phyloP scores from a whole-genome alignment of 306 rosid species.

The Cyamopsis tetragonoloba region DNA sequence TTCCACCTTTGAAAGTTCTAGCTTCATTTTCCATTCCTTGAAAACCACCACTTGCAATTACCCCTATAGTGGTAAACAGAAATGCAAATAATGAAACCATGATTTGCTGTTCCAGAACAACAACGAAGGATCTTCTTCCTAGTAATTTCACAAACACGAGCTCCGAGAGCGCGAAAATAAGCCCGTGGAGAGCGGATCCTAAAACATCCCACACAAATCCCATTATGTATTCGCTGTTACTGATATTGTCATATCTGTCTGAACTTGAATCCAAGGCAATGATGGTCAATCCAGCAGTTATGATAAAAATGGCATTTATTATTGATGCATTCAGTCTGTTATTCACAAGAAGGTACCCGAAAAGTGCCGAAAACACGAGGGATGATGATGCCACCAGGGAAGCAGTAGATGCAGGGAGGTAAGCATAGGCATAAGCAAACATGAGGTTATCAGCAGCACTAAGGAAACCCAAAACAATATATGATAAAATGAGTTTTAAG shows the following conservation, averaged over 20 bases:
- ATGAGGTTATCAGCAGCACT: slow-evolving; percentile 91
- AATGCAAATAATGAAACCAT: slow-evolving; percentile 78
- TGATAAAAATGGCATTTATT: slow-evolving; percentile 58
- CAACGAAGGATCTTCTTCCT: slow-evolving; percentile 71
- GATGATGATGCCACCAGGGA: slow-evolving; percentile 85
- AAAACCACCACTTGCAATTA: slow-evolving; percentile 51
- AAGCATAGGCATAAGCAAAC: slow-evolving; percentile 96
- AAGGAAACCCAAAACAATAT: slow-evolving; percentile 57
- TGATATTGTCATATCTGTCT: slow-evolving; percentile 56
- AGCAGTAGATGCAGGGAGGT: slow-evolving; percentile 93
- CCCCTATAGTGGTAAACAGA: slow-evolving; percentile 66
- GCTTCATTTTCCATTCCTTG: slow-evolving; percentile 65
- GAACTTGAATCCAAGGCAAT: slow-evolving; percentile 85
- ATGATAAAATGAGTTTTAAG: slow-evolving; percentile 50
- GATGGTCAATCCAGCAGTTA: slow-evolving; percentile 71
- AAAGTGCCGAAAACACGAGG: slow-evolving; percentile 68
- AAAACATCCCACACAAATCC: slow-evolving; percentile 86
- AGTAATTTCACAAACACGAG: slow-evolving; percentile 63
- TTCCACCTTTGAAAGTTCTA: slow-evolving; percentile 59
- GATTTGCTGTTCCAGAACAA: slow-evolving; percentile 88
- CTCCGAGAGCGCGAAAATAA: slow-evolving; percentile 86
- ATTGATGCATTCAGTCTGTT: slow-evolving; percentile 68
- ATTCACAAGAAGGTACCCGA: slow-evolving; percentile 74
- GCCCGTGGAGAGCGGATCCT: slow-evolving; percentile 94
- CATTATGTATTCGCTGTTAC: slow-evolving; percentile 51